Conservation (phyloP, 78 protist species). For the Pelomyxa schiedti region DNA sequence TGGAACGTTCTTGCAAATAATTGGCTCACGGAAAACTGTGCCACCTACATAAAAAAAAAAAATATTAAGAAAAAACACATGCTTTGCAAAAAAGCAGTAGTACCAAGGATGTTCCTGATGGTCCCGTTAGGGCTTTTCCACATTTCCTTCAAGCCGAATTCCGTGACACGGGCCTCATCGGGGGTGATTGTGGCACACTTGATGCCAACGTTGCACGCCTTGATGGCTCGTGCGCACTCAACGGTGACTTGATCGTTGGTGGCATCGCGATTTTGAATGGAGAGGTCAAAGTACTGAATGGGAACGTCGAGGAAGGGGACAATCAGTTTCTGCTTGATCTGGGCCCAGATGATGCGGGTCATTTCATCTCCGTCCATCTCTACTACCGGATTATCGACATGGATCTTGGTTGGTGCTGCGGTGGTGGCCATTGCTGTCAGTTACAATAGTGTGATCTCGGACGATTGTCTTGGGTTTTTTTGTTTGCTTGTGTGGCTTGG, state of each 20-base stretch:
- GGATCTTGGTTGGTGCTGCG: no score
- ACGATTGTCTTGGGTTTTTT: no score
- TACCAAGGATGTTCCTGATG: conserved; percentile 82
- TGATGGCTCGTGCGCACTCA: conserved; percentile 77
- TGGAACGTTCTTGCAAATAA: conserved; percentile 74
- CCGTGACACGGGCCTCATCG: conserved; percentile 75
- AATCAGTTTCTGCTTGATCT: conserved; percentile 73
- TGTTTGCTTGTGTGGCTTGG: no score
- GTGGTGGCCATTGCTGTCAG: no score
- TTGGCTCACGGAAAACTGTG: conserved; percentile 94
- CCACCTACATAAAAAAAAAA: no score
- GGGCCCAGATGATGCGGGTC: conserved; percentile 67
- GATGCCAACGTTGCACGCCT: conserved; percentile 77
- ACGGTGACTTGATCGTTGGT: conserved; percentile 66
- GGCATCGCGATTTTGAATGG: conserved; percentile 54
- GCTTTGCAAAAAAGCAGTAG: no score
- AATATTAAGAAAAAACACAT: no score
- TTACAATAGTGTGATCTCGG: no score
- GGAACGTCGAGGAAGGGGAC: conserved; percentile 41
- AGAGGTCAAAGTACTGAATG: conserved; percentile 57
- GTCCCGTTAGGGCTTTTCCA: conserved; percentile 93
- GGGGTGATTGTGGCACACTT: conserved; percentile 96
- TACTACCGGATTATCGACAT: conserved; percentile 59
- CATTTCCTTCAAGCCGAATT: conserved; percentile 70
- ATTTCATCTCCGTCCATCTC: conserved; percentile 58